Evolutionary conservation across 139 green algal genomes (phyloP).

Genomic region (Chara braunii): DNA sequence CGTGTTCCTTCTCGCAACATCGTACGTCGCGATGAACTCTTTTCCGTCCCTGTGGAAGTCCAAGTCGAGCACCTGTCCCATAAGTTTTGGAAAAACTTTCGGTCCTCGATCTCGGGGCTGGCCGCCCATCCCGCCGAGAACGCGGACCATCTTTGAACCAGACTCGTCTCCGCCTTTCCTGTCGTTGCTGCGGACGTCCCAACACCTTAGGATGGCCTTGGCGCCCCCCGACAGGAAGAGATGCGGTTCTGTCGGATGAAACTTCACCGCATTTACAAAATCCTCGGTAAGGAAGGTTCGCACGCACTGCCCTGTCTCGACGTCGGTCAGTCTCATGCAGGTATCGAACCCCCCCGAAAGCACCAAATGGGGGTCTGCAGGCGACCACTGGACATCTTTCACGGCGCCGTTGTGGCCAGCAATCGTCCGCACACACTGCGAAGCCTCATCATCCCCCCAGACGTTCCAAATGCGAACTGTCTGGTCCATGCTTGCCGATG

Average conservation of each 20-base stretch:
- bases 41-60: not conserved
- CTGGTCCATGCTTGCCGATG: conserved; percentile 13
- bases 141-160: not conserved
- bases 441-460: too few relatives aligned
- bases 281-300: not conserved
- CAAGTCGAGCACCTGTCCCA: not conserved
- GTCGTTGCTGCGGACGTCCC: not conserved
- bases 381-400: not conserved
- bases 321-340: conserved; percentile 4
- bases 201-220: not conserved
- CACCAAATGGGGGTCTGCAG: not conserved
- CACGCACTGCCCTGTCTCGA: not conserved
- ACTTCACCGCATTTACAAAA: conserved; percentile 1
- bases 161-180: not conserved
- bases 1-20: not conserved
- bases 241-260: too few relatives aligned
- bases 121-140: not conserved
- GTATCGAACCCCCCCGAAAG: conserved; percentile 16
- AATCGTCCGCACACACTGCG: not conserved
- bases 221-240: not conserved
- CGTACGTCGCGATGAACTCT: not conserved
- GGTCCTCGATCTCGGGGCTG: not conserved
- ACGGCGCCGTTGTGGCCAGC: not conserved
- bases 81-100: too few relatives aligned
- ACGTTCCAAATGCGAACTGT: conserved; percentile 2